Conservation (phyloP, 805 yeast genomes). For the Ogataea glucozyma region DNA sequence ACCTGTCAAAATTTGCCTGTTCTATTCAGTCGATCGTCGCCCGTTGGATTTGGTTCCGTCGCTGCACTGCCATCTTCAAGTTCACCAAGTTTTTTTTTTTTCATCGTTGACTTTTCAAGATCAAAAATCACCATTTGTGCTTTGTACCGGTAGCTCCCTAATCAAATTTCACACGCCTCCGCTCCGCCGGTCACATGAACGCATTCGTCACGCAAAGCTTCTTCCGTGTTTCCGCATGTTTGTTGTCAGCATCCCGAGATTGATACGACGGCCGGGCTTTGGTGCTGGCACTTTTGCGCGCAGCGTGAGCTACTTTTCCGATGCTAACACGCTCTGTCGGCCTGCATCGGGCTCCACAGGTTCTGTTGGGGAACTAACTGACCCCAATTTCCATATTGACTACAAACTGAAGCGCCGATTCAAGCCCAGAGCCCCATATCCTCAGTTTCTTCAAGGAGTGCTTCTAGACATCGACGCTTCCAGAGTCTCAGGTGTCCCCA, state of each 20-base stretch:
- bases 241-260: not conserved
- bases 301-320: not conserved
- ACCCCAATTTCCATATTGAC: not conserved
- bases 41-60: too few species aligned
- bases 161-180: too few species aligned
- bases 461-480: not conserved
- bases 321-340: not conserved
- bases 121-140: too few species aligned
- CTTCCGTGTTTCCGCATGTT: not conserved
- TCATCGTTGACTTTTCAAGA: too few species aligned
- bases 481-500: not conserved
- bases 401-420: slow-evolving; percentile 1
- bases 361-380: not conserved
- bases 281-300: slow-evolving; percentile 1
- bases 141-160: too few species aligned
- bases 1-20: too few species aligned
- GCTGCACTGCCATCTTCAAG: too few species aligned
- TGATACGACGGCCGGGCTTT: slow-evolving; percentile 5
- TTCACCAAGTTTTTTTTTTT: too few species aligned
- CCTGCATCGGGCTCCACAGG: too few species aligned
- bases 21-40: too few species aligned
- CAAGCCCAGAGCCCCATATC: not conserved
- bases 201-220: not conserved
- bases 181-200: too few species aligned
- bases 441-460: not conserved